Percentiles rank a stretch among this genome's conserved stretches.
phyloP scores from a whole-genome alignment of 164 flowering plant genomes.

The Brasenia schreberi region DNA sequence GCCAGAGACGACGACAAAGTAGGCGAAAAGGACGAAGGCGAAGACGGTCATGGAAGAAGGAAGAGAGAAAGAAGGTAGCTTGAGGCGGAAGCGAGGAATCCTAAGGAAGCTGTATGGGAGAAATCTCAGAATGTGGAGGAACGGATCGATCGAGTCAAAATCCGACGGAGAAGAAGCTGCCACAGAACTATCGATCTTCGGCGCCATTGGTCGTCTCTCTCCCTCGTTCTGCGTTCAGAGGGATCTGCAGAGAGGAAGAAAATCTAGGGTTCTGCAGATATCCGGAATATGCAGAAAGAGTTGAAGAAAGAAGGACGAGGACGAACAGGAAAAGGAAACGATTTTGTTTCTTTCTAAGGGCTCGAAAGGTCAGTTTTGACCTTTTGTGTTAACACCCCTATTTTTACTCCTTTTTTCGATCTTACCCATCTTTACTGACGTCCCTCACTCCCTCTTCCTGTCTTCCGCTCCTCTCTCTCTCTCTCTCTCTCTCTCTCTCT shows the following conservation, averaged over 20 bases:
- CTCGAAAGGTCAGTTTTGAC: neutral
- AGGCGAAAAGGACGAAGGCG: slow-evolving; percentile 68
- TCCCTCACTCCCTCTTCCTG: too few relatives aligned
- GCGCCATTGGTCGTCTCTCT: neutral
- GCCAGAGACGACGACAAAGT: slow-evolving; percentile 94
- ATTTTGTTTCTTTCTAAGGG: neutral
- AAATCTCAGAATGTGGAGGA: slow-evolving; percentile 42
- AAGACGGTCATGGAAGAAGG: slow-evolving; percentile 77
- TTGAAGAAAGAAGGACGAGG: neutral
- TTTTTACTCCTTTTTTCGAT: too few relatives aligned
- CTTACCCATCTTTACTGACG: too few relatives aligned
- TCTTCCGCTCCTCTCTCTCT: too few relatives aligned
- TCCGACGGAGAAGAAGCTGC: neutral
- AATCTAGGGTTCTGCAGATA: neutral
- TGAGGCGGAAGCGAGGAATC: slow-evolving; percentile 78
- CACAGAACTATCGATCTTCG: neutral
- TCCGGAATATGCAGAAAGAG: neutral
- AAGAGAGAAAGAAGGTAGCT: slow-evolving; percentile 68
- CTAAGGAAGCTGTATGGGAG: slow-evolving; percentile 77
- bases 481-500: too few relatives aligned
- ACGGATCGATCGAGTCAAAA: slow-evolving; percentile 40
- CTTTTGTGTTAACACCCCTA: neutral
- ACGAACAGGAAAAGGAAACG: neutral
- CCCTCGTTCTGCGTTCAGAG: neutral
- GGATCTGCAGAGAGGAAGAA: neutral